These are phyloP conservation scores for Arthrobotrys pseudoclavata DNA, from an alignment of 2,329 filamentous ascomycete genomes.

Conservation along the genomic window DNA sequence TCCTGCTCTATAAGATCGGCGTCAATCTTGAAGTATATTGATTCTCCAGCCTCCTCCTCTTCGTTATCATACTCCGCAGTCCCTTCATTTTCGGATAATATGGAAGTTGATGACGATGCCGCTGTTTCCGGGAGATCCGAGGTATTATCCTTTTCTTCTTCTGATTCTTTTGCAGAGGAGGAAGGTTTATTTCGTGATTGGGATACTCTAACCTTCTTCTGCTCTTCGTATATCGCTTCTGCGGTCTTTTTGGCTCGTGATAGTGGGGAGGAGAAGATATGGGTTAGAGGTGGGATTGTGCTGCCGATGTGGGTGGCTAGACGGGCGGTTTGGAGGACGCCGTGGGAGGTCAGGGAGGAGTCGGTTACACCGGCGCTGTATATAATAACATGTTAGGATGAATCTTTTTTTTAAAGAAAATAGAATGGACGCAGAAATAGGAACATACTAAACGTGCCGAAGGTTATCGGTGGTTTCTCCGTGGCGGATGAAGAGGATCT, in stretches of 20 bases:
- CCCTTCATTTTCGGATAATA: background rate
- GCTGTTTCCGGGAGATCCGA: constrained; percentile 57
- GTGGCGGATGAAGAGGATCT: constrained; percentile 83
- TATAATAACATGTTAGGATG: constrained; percentile 1
- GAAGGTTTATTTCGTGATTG: constrained; percentile 62
- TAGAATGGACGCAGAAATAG: constrained; percentile 59
- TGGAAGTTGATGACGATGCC: constrained; percentile 67
- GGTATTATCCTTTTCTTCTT: constrained; percentile 66
- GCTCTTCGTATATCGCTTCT: constrained; percentile 72
- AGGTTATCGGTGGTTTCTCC: constrained; percentile 93
- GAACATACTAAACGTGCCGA: constrained; percentile 77
- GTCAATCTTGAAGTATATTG: constrained; percentile 40
- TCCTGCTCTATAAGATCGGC: constrained; percentile 78
- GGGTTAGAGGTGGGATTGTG: constrained; percentile 75
- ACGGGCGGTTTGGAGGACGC: constrained; percentile 80
- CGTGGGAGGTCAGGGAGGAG: constrained; percentile 84
- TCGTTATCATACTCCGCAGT: background rate
- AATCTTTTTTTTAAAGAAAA: constrained; percentile 8
- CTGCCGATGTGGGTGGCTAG: constrained; percentile 78
- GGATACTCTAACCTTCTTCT: constrained; percentile 58
- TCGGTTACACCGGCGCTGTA: constrained; percentile 82
- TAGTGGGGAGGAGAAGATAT: constrained; percentile 83
- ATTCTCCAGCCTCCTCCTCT: constrained; percentile 17
- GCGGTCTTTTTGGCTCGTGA: constrained; percentile 81
- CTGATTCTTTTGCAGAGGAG: background rate